Base-by-base conservation (phyloP, 169 alveolate genomes). In the Perkinsus olseni region DNA sequence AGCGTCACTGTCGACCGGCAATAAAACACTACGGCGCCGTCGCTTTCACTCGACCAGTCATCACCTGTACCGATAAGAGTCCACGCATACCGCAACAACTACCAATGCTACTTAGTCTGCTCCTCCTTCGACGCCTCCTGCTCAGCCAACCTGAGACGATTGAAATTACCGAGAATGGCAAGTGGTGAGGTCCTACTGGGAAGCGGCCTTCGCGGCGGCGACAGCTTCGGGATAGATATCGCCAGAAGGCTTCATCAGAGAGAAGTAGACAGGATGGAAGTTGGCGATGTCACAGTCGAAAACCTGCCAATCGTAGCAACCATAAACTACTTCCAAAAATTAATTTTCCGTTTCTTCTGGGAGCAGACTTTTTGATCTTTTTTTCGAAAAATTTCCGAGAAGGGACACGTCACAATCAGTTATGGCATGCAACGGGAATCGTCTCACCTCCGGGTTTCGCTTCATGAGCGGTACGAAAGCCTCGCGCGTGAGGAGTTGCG, bases 401-500 rank as follows among this genome's bases (percentile, higher is more conserved):
- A n/a, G n/a, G n/a, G n/a, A n/a, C n/a, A n/a, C n/a, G n/a, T n/a
- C n/a, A n/a, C n/a, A n/a, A n/a, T n/a, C n/a, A n/a, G 50, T 40
- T 40, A 40, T 40, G 50, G 11, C 50, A 40, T 6, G 50, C 50
- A 11, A 40, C 11, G 50, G 50, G 50, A 40, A 40, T 40, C 3
- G 50, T 3, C 50, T 40, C 38, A 91, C 40, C 74, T 38, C 93
- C 24, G 93, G 93, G 39, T 91, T 91, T 3, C 93, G 40, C 40
- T 45, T 36, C 93, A 91, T 91, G 39, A 91, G 74, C 6, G 93
- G 93, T 0, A 91, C 34, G 82, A 91, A 24, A 10, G 93, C 93
- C 50, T 91, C 93, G 20, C 93, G 74, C 36, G 82, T 39, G 39
- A 91, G 93, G 51, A 91, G 74, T 36, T 91, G 93, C 74, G 93